Base-by-base conservation (phyloP, 2,329 filamentous ascomycete genomes). In the Colletotrichum agaves region DNA sequence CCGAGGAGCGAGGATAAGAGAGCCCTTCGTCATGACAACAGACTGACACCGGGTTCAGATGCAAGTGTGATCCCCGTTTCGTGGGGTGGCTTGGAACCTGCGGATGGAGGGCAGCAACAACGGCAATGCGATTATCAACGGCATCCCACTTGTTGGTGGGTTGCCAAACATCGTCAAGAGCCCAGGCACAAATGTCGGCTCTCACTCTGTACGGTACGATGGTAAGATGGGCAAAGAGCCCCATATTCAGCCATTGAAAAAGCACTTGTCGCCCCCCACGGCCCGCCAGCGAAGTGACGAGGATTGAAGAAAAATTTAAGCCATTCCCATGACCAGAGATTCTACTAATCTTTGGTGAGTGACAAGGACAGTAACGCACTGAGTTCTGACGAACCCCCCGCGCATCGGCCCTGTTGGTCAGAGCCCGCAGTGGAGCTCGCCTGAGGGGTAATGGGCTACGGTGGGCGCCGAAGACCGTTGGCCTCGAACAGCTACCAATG, bases 1-100 rank as follows among this genome's bases (percentile, higher is more conserved):
- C 53, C 47, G 23, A 55, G 46, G 39, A 44, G 27, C 46, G 33
- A 55, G 33, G 17, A 58, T 19, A 55, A n/a, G 12, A 41, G 17
- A 46, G 33, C n/a, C 21, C 41, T 64, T 47, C 61, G 60, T 59
- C 64, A 64, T 67, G n/a, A 43, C 31, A 19, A 46, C 17, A 58
- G 41, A 60, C 39, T 47, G 53, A 64, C 56, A 56, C 43, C 41
- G 21, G 60, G 61, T 53, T 59, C 35, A 15, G n/a, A 47, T 67
- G 60, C 53, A 67, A 39, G 53, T 44, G 46, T 67, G 64, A 67
- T 61, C 64, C 64, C 64, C 60, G 55, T 67, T 63, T 64, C 61
- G 53, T 64, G 64, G 64, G 61, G 61, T 59, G 46, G 61, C 61
- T 59, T 55, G 61, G 61, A 21, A 35, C 11, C 35, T 37, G 55